Evolutionary conservation across 768 basidiomycete genomes (phyloP), one percentile per base, ranked within the genome.

Genomic region (Hygrophoropsis aurantiaca): DNA sequence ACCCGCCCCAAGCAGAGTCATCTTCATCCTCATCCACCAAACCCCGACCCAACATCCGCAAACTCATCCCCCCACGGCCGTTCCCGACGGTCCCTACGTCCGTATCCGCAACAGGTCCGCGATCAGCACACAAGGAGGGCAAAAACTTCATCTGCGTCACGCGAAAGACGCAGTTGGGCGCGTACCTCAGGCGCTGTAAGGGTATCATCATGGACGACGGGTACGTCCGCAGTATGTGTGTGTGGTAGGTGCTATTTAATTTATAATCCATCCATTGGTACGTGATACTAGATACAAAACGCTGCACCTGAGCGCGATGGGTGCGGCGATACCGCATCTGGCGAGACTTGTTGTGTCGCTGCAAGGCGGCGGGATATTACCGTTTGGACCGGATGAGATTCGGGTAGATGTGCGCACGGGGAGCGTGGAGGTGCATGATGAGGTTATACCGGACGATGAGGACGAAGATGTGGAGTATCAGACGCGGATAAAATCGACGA

Each of bases 281-380:
- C n/a, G n/a, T 13, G 33, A 9, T 11, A 3, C 4, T 55, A 90
- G 88, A 27, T 84, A 88, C 58, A 85, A 85, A 52, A 82, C 79
- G 4, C 65, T 94, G 25, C 80, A 84, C 62, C 65, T 94, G 36
- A 81, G 78, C 49, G 92, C 89, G 5, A 86, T 94, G 82, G 92
- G 90, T 20, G 92, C 92, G 4, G 90, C 93, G 2, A 93, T 94
- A 47, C 90, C 92, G 3, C 84, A 84, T 56, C 79, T 91, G 19
- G 67, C 87, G 23, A 81, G 81, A 39, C 74, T 95, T 11, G 68
- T 78, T 11, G 76, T 84, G 5, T 84, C 89, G 18, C 72, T 94
- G 23, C 87, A 90, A 0, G 72, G 77, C 3, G n/a, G n/a, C 27
- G 7, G 7, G 27, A 81, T 85, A 40, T 73, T 94, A 10, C 88